Evolutionary conservation across 345 rosid species (phyloP).

Genomic region (Psidium guajava): DNA sequence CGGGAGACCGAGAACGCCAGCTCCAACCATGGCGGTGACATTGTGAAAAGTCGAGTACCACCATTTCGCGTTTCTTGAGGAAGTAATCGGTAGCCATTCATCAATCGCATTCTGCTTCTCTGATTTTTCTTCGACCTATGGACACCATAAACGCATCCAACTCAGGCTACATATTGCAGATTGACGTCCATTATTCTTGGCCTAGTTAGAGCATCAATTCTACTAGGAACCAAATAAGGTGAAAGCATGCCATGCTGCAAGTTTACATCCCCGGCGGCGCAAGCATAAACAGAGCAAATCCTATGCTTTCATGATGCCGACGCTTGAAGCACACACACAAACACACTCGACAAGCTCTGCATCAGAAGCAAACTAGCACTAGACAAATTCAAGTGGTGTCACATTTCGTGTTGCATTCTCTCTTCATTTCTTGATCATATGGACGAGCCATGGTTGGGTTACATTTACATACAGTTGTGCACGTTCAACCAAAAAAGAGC

Average conservation of each 20-base stretch:
- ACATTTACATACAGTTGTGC: neutral
- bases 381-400: neutral
- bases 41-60: conserved; percentile 90
- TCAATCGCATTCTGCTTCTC: conserved; percentile 52
- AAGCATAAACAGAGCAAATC: neutral
- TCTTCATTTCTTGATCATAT: neutral
- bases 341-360: neutral
- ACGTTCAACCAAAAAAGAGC: neutral
- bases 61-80: conserved; percentile 78
- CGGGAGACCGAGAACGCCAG: conserved; percentile 82
- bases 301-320: neutral
- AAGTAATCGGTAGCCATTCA: conserved; percentile 70
- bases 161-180: neutral
- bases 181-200: neutral
- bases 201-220: neutral
- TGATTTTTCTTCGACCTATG: conserved; percentile 9
- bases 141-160: neutral
- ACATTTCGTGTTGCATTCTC: neutral
- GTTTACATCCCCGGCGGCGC: neutral
- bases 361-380: neutral
- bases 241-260: neutral
- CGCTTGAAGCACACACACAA: neutral
- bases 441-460: neutral
- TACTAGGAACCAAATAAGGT: neutral
- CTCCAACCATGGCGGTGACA: conserved; percentile 91